Percentiles rank a stretch among this genome's conserved stretches.
Conservation (phyloP, 345 rosid species). For the Eutrema japonicum region DNA sequence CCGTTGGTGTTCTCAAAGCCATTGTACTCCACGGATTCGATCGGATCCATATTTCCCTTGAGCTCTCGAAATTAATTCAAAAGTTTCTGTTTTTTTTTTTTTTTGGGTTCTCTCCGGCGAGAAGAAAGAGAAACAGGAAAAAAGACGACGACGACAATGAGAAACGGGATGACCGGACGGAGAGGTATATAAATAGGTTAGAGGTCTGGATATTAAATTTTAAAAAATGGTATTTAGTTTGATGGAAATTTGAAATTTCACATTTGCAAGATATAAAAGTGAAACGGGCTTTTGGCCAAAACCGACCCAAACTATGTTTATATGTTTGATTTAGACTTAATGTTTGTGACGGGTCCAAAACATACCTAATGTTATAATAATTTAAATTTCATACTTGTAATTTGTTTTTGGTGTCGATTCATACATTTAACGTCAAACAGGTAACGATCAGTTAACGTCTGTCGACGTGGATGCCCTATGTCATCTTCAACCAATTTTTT, state of each 20-base stretch:
- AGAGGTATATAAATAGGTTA: conserved; percentile 27
- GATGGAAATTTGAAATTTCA: background rate
- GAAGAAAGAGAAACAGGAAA: background rate
- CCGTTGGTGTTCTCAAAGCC: conserved; percentile 43
- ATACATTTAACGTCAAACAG: no score
- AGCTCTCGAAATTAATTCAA: background rate
- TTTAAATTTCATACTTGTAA: no score
- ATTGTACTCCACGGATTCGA: conserved; percentile 44
- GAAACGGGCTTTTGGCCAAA: no score
- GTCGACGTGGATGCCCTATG: no score
- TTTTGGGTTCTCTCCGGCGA: conserved; percentile 9
- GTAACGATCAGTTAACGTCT: no score
- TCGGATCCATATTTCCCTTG: conserved; percentile 28
- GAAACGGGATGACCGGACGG: conserved; percentile 27
- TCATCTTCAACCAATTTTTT: no score
- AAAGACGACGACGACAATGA: conserved; percentile 19
- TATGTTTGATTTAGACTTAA: no score
- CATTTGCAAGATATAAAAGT: background rate
- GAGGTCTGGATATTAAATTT: background rate
- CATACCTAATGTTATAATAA: no score
- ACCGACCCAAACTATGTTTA: no score
- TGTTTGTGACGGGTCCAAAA: no score
- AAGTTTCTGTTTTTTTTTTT: background rate
- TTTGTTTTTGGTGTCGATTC: no score
- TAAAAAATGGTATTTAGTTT: background rate